Percentiles rank a stretch among this genome's conserved stretches.
Evolutionary conservation across 2,329 filamentous ascomycete genomes (phyloP).

Genomic region (Chrysoporthe cubensis): DNA sequence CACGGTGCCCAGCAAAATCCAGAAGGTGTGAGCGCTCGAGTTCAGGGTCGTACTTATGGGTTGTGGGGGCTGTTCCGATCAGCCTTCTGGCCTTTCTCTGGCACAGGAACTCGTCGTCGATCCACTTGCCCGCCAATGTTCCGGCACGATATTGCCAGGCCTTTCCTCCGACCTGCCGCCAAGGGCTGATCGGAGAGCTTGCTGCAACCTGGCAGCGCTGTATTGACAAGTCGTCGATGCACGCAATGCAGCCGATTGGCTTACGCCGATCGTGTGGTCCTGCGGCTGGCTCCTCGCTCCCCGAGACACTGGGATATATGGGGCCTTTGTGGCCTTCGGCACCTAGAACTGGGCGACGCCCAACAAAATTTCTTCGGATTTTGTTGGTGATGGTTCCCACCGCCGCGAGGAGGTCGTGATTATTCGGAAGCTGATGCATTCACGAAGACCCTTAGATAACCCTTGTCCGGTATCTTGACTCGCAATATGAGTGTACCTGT

Average conservation of each 20-base stretch:
- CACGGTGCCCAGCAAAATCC: too few relatives aligned
- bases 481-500: not conserved
- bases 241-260: not conserved
- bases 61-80: too few relatives aligned
- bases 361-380: slow-evolving; percentile 12
- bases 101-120: too few relatives aligned
- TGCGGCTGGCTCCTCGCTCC: slow-evolving; percentile 1
- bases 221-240: not conserved
- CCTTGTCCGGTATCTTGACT: not conserved
- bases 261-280: not conserved
- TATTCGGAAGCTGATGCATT: not conserved
- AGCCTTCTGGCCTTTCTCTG: too few relatives aligned
- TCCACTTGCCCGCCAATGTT: not conserved
- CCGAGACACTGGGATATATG: slow-evolving; percentile 11
- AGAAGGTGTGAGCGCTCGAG: too few relatives aligned
- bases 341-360: slow-evolving; percentile 18
- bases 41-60: too few relatives aligned
- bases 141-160: not conserved
- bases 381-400: slow-evolving; percentile 2
- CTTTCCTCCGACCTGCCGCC: slow-evolving; percentile 1
- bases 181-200: not conserved
- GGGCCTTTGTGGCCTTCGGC: slow-evolving; percentile 6
- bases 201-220: too few relatives aligned
- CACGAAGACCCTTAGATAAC: not conserved
- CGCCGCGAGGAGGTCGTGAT: not conserved